Conservation (phyloP, 2,329 filamentous ascomycete genomes). For the Beauveria sp. region DNA sequence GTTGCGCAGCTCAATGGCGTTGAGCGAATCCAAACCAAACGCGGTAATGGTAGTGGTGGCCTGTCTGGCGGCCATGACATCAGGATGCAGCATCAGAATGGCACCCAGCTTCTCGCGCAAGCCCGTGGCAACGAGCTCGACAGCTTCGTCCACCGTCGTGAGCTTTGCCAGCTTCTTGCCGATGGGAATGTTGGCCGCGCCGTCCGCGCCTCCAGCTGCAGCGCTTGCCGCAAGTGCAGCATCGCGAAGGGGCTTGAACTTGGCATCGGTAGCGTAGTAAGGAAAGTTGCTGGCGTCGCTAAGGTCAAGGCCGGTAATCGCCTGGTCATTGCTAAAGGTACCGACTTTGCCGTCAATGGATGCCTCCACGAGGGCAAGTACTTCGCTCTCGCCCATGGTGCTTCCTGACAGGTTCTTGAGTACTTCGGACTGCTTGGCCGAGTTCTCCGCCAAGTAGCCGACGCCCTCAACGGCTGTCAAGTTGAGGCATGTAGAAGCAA, state of each 20-base stretch:
- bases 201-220: conserved; percentile 6
- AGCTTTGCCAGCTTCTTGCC: conserved; percentile 15
- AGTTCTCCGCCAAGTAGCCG: conserved; percentile 42
- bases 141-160: conserved; percentile 16
- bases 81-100: conserved; percentile 21
- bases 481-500: conserved; percentile 41
- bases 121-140: conserved; percentile 18
- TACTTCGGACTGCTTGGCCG: conserved; percentile 34
- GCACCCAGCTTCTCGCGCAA: conserved; percentile 28
- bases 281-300: conserved; percentile 34
- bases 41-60: conserved; percentile 18
- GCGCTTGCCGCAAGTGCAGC: conserved; percentile 23
- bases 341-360: conserved; percentile 40
- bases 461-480: conserved; percentile 44
- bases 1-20: conserved; percentile 43
- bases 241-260: conserved; percentile 42
- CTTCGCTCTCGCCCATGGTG: conserved; percentile 45
- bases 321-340: conserved; percentile 38
- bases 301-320: conserved; percentile 47
- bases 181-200: conserved; percentile 12
- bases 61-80: conserved; percentile 17
- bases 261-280: conserved; percentile 48
- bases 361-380: conserved; percentile 44
- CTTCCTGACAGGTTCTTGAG: conserved; percentile 41
- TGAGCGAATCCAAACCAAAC: conserved; percentile 37